Conservation (phyloP, 345 rosid species). For the Bruguiera gymnorhiza region DNA sequence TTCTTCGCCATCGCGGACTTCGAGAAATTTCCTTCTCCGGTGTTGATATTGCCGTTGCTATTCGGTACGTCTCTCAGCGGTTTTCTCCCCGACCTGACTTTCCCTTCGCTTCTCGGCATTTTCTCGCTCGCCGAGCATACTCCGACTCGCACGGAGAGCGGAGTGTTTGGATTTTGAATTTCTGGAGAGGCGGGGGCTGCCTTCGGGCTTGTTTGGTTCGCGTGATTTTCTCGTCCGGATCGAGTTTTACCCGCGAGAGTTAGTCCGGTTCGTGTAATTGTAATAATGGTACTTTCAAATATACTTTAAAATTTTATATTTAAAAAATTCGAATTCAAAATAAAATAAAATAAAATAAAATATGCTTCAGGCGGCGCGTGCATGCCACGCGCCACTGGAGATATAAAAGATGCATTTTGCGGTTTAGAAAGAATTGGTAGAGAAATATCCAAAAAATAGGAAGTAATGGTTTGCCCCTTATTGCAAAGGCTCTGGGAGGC, state of each 20-base stretch:
- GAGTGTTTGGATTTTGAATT: slow-evolving; percentile 3
- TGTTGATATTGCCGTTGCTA: not conserved
- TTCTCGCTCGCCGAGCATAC: not conserved
- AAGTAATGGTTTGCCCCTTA: too few species aligned
- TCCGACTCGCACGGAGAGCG: not conserved
- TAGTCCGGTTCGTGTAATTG: too few species aligned
- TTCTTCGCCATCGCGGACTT: slow-evolving; percentile 26
- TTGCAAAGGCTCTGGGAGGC: too few species aligned
- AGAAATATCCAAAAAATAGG: too few species aligned
- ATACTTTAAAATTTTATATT: too few species aligned
- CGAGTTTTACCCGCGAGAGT: not conserved
- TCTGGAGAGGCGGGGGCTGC: slow-evolving; percentile 1
- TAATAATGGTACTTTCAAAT: too few species aligned
- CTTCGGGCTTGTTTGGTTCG: too few species aligned
- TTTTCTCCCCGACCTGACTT: slow-evolving; percentile 34
- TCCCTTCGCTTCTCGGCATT: slow-evolving; percentile 39
- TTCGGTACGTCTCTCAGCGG: slow-evolving; percentile 31
- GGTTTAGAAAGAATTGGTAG: too few species aligned
- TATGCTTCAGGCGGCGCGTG: slow-evolving; percentile 1
- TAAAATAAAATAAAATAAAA: too few species aligned
- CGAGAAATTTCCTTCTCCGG: slow-evolving; percentile 13
- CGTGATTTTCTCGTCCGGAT: too few species aligned
- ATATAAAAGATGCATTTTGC: too few species aligned
- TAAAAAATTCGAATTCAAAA: too few species aligned
- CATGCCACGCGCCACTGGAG: not conserved